A percentile compares a stretch with the other conserved stretches of the same genome.
Conservation (phyloP, 495 filamentous ascomycete species). For the Hyaloscypha finlandica region DNA sequence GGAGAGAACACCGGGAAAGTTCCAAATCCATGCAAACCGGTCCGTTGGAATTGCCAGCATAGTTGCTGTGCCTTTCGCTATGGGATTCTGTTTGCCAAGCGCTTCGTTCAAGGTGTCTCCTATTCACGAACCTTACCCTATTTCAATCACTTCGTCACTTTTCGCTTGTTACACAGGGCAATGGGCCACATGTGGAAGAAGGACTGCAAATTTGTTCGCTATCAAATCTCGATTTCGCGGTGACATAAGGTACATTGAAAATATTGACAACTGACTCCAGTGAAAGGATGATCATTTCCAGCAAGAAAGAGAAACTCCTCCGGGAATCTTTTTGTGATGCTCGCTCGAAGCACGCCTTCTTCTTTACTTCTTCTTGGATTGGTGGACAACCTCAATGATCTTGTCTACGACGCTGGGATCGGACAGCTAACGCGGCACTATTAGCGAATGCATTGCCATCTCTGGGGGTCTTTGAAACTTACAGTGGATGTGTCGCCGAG, state of each 20-base stretch:
- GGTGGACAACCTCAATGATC: conserved; percentile 82
- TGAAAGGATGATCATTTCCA: background rate
- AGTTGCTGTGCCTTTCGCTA: background rate
- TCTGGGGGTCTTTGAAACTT: conserved; percentile 41
- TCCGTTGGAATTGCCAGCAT: background rate
- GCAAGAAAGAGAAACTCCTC: conserved; percentile 10
- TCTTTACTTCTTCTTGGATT: conserved; percentile 50
- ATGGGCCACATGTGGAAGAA: background rate
- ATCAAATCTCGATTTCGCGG: background rate
- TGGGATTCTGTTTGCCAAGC: no score
- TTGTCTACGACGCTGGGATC: conserved; percentile 87
- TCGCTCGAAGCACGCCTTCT: conserved; percentile 35
- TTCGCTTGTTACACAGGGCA: background rate
- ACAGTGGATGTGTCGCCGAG: conserved; percentile 92
- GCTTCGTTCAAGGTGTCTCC: no score
- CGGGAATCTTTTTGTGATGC: conserved; percentile 9
- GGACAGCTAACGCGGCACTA: conserved; percentile 61
- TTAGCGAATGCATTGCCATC: conserved; percentile 37
- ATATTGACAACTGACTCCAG: background rate
- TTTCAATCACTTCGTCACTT: background rate
- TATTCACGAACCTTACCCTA: no score
- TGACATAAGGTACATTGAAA: conserved; percentile 1
- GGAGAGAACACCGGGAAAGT: background rate
- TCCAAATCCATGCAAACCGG: background rate
- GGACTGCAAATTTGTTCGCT: background rate